Evolutionary conservation across 805 yeast species (phyloP).

Genomic region (Grigorovia humatica): DNA sequence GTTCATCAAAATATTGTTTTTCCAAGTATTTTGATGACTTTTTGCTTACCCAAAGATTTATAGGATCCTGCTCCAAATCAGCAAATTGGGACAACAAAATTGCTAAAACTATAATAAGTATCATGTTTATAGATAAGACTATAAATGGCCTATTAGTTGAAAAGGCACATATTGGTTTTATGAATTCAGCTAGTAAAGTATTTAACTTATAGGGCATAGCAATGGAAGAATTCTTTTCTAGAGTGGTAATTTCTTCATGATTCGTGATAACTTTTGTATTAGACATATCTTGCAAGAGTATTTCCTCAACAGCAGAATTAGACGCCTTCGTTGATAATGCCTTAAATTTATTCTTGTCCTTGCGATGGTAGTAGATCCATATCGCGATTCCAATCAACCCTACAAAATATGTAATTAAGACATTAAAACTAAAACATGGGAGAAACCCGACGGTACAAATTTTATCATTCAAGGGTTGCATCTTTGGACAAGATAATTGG

Average conservation of each 20-base stretch:
- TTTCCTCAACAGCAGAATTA: constrained; percentile 7
- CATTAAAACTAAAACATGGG: constrained; percentile 64
- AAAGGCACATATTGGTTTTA: constrained; percentile 12
- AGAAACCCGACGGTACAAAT: constrained; percentile 49
- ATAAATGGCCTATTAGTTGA: constrained; percentile 55
- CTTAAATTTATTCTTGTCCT: neutral
- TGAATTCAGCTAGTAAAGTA: neutral
- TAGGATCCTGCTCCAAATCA: constrained; percentile 67
- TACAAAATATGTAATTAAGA: constrained; percentile 41
- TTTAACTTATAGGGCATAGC: neutral
- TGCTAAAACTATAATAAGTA: constrained; percentile 26
- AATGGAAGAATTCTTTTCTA: neutral
- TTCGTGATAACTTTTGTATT: constrained; percentile 13
- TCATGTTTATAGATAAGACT: constrained; percentile 35
- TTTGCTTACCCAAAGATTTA: constrained; percentile 84
- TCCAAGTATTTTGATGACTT: constrained; percentile 58
- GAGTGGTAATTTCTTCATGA: neutral
- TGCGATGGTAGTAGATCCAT: constrained; percentile 6
- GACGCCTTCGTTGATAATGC: neutral
- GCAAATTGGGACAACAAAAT: constrained; percentile 36
- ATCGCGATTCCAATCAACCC: constrained; percentile 9
- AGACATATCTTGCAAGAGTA: constrained; percentile 10
- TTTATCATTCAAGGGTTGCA: constrained; percentile 37
- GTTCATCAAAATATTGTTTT: constrained; percentile 58
- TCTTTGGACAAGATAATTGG: constrained; percentile 61